Evolutionary conservation across 768 basidiomycete species (phyloP), one percentile per base, ranked within the genome.

Genomic region (Rubroboletus satanas): DNA sequence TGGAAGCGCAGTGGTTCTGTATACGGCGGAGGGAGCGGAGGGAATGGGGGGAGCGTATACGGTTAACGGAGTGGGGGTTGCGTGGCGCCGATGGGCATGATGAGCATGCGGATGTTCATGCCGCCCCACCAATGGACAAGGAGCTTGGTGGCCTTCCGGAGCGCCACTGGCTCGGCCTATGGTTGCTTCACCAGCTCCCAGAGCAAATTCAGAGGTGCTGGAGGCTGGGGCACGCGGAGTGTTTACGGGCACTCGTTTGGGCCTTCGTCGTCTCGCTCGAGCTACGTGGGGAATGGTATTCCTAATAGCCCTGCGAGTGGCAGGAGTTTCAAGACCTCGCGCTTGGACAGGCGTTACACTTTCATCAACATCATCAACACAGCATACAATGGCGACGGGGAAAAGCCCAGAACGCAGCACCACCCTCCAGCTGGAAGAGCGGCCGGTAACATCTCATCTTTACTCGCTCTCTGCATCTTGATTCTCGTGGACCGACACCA

Each of bases 241-340:
- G 83, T 80, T 44, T 90, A 90, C 62, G 90, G 88, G 14, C 87
- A 87, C 56, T 67, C 78, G 8, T 82, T 84, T 64, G 80, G 82
- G 8, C 75, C 79, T 2, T 52, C 64, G 21, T 21, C 21, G 9
- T 59, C 70, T 31, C 66, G 58, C n/a, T 6, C 60, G 11, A 52
- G 38, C 37, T 23, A 53, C 5, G 18, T 17, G 33, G 45, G 55
- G 5, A 12, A 48, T 7, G 56, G 51, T 35, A 52, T n/a, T 7
- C 56, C 59, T 5, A 55, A 31, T 21, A 59, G 64, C 43, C 15
- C 62, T 17, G 55, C 59, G 26, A 65, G 64, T 45, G 65, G 61
- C 5, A 58, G 66, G n/a, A 14, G 52, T 1, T 11, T 28, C 65
- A 14, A 61, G 74, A 37, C 71, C 63, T 6, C 71, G 76, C 18